These are phyloP conservation scores for Manihot esculenta DNA, from an alignment of 441 rosid genomes.

Conservation along the genomic window DNA sequence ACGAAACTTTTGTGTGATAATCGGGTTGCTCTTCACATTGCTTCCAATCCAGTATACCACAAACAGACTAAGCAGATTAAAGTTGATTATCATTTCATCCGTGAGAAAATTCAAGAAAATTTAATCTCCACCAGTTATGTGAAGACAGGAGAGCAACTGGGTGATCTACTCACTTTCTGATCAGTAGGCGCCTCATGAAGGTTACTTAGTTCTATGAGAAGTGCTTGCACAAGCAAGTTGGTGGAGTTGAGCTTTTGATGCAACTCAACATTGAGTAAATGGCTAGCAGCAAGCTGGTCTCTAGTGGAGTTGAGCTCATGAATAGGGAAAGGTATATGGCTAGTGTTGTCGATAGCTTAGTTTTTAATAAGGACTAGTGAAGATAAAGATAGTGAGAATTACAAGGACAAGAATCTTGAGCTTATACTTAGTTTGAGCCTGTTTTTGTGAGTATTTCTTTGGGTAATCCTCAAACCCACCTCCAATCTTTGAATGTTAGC, in stretches of 20 bases:
- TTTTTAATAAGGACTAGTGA: conserved; percentile 28
- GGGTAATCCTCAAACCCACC: conserved; percentile 23
- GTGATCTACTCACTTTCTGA: not conserved
- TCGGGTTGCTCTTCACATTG: too few species aligned
- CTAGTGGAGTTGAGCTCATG: conserved; percentile 33
- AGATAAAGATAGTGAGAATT: conserved; percentile 36
- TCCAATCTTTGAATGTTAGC: conserved; percentile 19
- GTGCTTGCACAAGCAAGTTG: conserved; percentile 34
- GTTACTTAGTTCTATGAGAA: conserved; percentile 28
- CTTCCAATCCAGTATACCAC: too few species aligned
- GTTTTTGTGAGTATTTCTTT: conserved; percentile 28
- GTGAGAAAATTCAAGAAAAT: too few species aligned
- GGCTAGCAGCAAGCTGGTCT: conserved; percentile 35
- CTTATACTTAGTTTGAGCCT: conserved; percentile 28
- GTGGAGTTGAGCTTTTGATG: conserved; percentile 43
- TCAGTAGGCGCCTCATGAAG: not conserved
- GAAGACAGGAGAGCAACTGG: too few species aligned
- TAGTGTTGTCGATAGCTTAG: not conserved
- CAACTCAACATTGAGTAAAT: conserved; percentile 29
- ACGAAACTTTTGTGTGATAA: too few species aligned
- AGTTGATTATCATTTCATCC: too few species aligned
- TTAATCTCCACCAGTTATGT: too few species aligned
- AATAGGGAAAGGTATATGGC: conserved; percentile 13
- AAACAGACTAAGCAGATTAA: too few species aligned
- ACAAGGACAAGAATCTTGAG: conserved; percentile 36